Percentiles rank a stretch among this genome's conserved stretches.
These are phyloP conservation scores for Ceratobasidium sp. DNA, from an alignment of 1,284 basidiomycete species.

Conservation along the genomic window DNA sequence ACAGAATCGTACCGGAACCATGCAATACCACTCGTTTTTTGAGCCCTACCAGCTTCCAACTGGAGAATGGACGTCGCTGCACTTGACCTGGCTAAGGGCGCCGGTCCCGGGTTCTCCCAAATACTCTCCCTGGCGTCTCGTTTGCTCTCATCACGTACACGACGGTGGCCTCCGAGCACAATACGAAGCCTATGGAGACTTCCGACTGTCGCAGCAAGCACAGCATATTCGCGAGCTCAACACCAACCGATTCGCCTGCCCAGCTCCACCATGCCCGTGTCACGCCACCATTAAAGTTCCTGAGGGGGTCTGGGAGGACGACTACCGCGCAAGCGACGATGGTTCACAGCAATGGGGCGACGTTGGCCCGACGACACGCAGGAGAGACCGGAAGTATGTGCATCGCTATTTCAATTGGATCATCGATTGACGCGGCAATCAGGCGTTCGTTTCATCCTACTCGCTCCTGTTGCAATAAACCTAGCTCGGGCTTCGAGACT, in stretches of 20 bases:
- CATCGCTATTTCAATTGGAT: conserved; percentile 1
- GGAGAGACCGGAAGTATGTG: conserved; percentile 41
- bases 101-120: conserved; percentile 27
- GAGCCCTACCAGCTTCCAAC: conserved; percentile 41
- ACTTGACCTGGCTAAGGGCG: conserved; percentile 33
- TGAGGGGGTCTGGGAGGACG: conserved; percentile 2
- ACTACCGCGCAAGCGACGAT: conserved; percentile 14
- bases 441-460: conserved; percentile 36
- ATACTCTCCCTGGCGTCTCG: conserved; percentile 28
- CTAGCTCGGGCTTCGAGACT: conserved; percentile 4
- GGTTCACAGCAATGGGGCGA: conserved; percentile 40
- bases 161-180: conserved; percentile 41
- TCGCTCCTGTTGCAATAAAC: conserved; percentile 36
- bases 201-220: conserved; percentile 24
- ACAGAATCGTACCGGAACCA: conserved; percentile 31
- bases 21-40: conserved; percentile 44
- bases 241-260: conserved; percentile 19
- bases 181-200: conserved; percentile 40
- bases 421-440: conserved; percentile 13
- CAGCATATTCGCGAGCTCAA: conserved; percentile 34
- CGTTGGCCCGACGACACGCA: conserved; percentile 26
- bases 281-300: neutral
- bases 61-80: conserved; percentile 36
- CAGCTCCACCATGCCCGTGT: conserved; percentile 33
- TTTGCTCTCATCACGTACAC: conserved; percentile 43